Evolutionary conservation across 331 rosid genomes (phyloP).

Genomic region (Stylosanthes scabra): DNA sequence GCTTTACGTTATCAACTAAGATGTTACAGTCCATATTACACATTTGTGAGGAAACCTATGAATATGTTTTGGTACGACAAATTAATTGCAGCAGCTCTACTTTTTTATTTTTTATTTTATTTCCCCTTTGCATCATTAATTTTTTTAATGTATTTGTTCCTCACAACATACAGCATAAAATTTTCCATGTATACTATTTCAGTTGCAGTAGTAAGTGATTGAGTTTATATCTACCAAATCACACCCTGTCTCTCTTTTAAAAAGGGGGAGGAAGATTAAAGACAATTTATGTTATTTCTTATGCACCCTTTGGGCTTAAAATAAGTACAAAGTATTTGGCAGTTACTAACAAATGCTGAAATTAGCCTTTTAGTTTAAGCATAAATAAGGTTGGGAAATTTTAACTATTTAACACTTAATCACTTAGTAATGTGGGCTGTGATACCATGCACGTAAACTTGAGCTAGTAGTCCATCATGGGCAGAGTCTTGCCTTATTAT

Average conservation of each 20-base stretch:
- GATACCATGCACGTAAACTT: background rate
- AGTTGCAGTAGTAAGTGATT: slow-evolving; percentile 20
- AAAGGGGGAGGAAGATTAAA: background rate
- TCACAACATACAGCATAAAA: background rate
- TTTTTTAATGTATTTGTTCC: slow-evolving; percentile 12
- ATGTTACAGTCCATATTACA: slow-evolving; percentile 61
- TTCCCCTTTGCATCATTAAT: slow-evolving; percentile 15
- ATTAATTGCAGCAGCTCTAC: slow-evolving; percentile 15
- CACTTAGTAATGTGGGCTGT: background rate
- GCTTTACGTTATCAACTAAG: slow-evolving; percentile 48
- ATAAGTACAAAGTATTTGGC: background rate
- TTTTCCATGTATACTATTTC: slow-evolving; percentile 5
- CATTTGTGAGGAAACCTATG: slow-evolving; percentile 54
- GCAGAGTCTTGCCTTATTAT: slow-evolving; percentile 1
- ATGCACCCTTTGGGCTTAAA: background rate
- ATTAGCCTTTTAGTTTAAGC: background rate
- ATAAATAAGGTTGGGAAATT: slow-evolving; percentile 4
- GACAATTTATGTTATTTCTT: background rate
- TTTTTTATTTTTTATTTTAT: background rate
- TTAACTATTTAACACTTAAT: slow-evolving; percentile 12
- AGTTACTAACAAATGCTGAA: background rate
- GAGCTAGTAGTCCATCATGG: background rate
- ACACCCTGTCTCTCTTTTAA: background rate
- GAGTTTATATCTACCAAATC: background rate
- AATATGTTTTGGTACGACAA: slow-evolving; percentile 70